Base-by-base conservation (phyloP, 2,329 filamentous ascomycete genomes). In the Aspergillus brasiliensis region DNA sequence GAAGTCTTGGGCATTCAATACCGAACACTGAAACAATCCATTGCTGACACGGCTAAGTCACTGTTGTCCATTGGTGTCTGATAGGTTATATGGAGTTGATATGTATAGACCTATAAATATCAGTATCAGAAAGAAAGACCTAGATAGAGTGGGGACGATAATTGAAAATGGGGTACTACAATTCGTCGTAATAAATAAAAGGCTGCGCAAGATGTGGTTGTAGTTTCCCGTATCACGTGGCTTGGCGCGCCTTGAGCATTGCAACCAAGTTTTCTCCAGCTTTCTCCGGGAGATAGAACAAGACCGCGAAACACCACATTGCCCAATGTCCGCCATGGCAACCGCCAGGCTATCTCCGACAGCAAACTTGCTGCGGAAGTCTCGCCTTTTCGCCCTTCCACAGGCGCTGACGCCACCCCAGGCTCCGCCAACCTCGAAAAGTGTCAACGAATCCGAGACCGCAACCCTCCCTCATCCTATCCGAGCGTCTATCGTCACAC, bases 361-460 rank as follows among this genome's bases (percentile, higher is more conserved):
- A 56, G 84, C 86, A 57, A 83, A 83, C 63, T 84, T 98, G 67
- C 84, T 98, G 72, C 89, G 94, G 75, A 86, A 88, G 61, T 98
- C 94, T 60, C 91, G 94, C 67, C 84, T 98, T 69, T 98, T 98
- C 80, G 90, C 93, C 23, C 83, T 98, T 58, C 93, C 94, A 13
- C 84, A 86, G 60, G 86, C 91, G 21, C 83, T 97, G 54, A 86
- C 89, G 17, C 79, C 83, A 44, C 87, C 91, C 10, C 75, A 78
- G 11, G 77, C 73, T 66, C 81, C 82, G 65, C 81, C 80, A 64
- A 81, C 78, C 61, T 81, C 78, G 47, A 78, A 70, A 67, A 77
- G 76, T 44, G 78, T 78, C 57, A 81, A 79, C 62, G 77, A 80
- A 62, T 92, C 90, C 15, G 82, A 87, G 56, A 88, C 86, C 21